Evolutionary conservation across 2,329 filamentous ascomycete genomes (phyloP).

Genomic region (Botrytis medusae): DNA sequence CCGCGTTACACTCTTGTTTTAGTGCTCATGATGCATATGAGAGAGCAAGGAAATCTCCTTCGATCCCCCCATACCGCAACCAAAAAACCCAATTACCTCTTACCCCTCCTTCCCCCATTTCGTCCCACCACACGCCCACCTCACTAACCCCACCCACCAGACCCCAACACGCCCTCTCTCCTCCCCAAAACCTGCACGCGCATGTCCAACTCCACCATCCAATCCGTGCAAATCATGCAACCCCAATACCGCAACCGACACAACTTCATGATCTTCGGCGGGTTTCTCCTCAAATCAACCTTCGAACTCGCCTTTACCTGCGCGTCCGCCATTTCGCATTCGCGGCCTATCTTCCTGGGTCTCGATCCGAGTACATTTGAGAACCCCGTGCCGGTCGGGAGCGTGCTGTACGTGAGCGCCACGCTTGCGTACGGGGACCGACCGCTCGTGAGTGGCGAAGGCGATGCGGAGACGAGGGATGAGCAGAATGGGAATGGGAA

Average conservation of each 20-base stretch:
- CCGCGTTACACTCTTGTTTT: no score
- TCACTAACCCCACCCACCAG: slow-evolving; percentile 32
- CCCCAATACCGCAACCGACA: slow-evolving; percentile 68
- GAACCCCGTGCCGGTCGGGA: slow-evolving; percentile 70
- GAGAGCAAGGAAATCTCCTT: no score
- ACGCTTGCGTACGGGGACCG: slow-evolving; percentile 68
- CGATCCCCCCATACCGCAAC: no score
- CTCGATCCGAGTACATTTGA: slow-evolving; percentile 70
- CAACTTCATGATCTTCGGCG: slow-evolving; percentile 75
- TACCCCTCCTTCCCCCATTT: no score
- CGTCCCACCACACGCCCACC: not conserved
- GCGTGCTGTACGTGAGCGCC: slow-evolving; percentile 67
- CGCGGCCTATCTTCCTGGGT: slow-evolving; percentile 65
- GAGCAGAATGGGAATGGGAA: not conserved
- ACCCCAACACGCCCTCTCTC: slow-evolving; percentile 53
- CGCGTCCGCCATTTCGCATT: slow-evolving; percentile 65
- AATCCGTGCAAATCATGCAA: slow-evolving; percentile 72
- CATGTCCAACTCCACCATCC: slow-evolving; percentile 63
- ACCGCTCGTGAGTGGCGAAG: slow-evolving; percentile 42
- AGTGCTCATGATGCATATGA: no score
- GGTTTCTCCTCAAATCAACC: slow-evolving; percentile 67
- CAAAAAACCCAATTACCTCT: no score
- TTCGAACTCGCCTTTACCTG: slow-evolving; percentile 74
- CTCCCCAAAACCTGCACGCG: slow-evolving; percentile 58
- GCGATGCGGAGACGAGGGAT: not conserved